These are phyloP conservation scores for Fusarium sp. DNA, from an alignment of 2,329 filamentous ascomycete genomes.

Conservation along the genomic window DNA sequence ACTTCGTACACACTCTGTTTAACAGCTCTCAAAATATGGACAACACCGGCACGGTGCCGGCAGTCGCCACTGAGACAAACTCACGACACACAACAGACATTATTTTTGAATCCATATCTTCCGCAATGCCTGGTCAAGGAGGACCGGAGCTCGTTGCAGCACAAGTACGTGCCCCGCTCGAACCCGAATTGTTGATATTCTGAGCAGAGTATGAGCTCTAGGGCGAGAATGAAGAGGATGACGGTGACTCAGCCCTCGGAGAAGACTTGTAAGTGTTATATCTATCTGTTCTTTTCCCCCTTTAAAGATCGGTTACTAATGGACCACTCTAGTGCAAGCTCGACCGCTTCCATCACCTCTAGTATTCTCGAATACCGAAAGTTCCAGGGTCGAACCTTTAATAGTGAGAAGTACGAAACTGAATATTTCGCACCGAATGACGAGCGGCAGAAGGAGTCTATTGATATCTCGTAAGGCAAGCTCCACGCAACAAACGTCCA, in stretches of 20 bases:
- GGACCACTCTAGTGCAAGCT: not conserved
- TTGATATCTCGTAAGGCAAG: constrained; percentile 18
- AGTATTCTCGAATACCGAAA: constrained; percentile 14
- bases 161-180: not conserved
- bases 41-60: not conserved
- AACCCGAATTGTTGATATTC: not conserved
- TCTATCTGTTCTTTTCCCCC: fast-evolving
- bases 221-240: not conserved
- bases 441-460: constrained; percentile 10
- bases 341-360: constrained; percentile 6
- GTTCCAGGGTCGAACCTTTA: constrained; percentile 9
- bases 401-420: not conserved
- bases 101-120: not conserved
- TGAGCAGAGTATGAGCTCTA: not conserved
- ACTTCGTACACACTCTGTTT: not conserved
- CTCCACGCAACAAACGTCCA: not conserved
- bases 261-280: not conserved
- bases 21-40: not conserved
- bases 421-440: constrained; percentile 11
- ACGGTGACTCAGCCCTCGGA: not conserved
- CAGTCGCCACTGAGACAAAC: not conserved
- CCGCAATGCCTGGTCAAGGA: not conserved
- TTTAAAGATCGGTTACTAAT: not conserved
- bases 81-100: not conserved
- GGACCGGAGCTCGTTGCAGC: not conserved